Conservation (phyloP, 78 protist species). For the Isochrysis galbana region DNA sequence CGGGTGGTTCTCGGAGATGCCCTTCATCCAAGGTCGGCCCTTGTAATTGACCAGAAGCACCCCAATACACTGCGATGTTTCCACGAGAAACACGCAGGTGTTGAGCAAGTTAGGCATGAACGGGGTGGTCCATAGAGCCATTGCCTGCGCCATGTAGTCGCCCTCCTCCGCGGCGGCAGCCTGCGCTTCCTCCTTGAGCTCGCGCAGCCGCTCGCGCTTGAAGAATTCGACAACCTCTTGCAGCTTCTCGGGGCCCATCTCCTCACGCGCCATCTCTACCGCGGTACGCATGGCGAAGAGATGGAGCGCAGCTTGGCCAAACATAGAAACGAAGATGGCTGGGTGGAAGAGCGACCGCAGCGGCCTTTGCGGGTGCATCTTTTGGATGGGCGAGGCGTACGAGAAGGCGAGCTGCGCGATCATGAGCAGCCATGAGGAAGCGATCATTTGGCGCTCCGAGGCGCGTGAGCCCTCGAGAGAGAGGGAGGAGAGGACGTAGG, state of each 20-base stretch:
- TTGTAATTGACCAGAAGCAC: constrained; percentile 47
- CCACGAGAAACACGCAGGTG: constrained; percentile 40
- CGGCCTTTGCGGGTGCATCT: constrained; percentile 25
- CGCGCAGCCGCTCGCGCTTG: neutral
- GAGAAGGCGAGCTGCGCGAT: constrained; percentile 49
- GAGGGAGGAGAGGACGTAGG: constrained; percentile 34
- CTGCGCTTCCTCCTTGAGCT: neutral
- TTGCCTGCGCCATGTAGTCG: constrained; percentile 23
- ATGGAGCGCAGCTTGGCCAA: constrained; percentile 38
- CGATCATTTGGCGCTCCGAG: constrained; percentile 44
- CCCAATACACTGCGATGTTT: constrained; percentile 36
- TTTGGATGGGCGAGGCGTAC: constrained; percentile 43
- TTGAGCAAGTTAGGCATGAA: constrained; percentile 42
- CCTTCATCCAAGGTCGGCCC: constrained; percentile 22
- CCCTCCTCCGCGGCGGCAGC: neutral
- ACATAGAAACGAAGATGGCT: constrained; percentile 32
- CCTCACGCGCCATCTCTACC: neutral
- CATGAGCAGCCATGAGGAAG: constrained; percentile 36
- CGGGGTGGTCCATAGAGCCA: constrained; percentile 24
- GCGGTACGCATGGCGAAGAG: neutral
- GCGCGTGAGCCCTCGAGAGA: constrained; percentile 41
- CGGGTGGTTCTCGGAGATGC: constrained; percentile 41
- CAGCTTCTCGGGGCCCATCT: constrained; percentile 34
- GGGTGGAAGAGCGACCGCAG: constrained; percentile 48
- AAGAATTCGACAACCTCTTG: constrained; percentile 5